phyloP scores from a whole-genome alignment of 1,284 basidiomycete species.

The Tilletiopsis washingtonensis region DNA sequence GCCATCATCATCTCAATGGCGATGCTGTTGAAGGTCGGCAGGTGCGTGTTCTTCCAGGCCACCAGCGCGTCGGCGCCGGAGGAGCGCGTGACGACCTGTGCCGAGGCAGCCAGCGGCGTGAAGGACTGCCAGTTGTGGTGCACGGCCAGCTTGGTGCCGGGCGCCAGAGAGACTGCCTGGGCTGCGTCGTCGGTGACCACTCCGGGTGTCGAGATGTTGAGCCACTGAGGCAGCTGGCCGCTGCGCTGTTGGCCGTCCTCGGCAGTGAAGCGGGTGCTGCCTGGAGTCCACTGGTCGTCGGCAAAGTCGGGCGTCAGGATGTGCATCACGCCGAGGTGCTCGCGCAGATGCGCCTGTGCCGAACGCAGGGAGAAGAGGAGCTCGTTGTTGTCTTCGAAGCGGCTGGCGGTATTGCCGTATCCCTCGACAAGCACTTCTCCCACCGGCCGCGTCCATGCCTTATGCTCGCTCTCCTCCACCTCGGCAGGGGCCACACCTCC shows the following conservation, averaged over 20 bases:
- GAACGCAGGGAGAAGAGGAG: constrained; percentile 21
- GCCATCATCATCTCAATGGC: constrained; percentile 27
- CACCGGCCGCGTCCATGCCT: no score
- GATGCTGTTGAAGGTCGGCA: constrained; percentile 37
- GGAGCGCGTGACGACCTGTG: no score
- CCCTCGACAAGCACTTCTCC: no score
- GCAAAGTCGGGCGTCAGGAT: constrained; percentile 27
- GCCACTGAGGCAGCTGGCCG: no score
- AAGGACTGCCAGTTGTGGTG: constrained; percentile 4
- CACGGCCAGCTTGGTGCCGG: background rate
- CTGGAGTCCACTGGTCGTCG: background rate
- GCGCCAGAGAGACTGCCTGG: no score
- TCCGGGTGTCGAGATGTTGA: background rate
- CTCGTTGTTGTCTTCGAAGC: constrained; percentile 30
- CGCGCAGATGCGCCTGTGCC: constrained; percentile 10
- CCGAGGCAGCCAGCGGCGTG: no score
- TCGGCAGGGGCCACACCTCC: no score
- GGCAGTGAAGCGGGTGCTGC: background rate
- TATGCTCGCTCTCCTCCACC: no score
- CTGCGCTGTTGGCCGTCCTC: background rate
- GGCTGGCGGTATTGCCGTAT: constrained; percentile 6
- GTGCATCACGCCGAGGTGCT: constrained; percentile 17
- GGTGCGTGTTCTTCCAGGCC: background rate
- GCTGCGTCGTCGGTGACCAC: no score
- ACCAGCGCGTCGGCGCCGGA: background rate